Evolutionary conservation across 345 rosid genomes (phyloP).

Genomic region (Mallotus nudiflorus): DNA sequence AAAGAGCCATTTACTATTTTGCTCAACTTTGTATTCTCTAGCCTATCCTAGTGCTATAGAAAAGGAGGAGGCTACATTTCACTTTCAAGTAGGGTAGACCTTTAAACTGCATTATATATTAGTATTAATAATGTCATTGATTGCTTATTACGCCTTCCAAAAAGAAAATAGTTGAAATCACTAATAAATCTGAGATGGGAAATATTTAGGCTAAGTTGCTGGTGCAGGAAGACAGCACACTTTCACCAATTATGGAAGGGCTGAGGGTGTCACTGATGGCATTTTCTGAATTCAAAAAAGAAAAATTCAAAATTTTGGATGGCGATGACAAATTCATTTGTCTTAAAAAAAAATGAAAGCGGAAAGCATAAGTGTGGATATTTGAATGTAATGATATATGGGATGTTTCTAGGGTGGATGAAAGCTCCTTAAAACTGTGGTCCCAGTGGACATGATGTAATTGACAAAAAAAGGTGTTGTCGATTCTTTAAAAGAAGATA

Average conservation of each 20-base stretch:
- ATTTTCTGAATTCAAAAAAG: neutral
- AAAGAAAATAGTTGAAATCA: neutral
- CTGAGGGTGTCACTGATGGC: no score
- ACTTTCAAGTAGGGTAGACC: slow-evolving; percentile 5
- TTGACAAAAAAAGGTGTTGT: neutral
- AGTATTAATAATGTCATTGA: neutral
- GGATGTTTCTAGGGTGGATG: neutral
- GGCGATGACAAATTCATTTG: neutral
- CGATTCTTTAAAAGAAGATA: neutral
- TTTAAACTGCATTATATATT: neutral
- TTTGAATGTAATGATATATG: neutral
- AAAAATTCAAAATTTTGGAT: no score
- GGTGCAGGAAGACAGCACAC: neutral
- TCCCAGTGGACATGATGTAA: neutral
- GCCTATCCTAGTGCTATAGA: no score
- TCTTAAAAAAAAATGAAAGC: neutral
- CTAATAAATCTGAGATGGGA: no score
- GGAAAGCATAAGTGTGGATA: no score
- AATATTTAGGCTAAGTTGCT: neutral
- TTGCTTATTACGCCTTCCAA: neutral
- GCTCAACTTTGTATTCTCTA: no score
- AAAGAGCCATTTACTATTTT: no score
- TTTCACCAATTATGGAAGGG: neutral
- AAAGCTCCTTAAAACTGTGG: neutral
- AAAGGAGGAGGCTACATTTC: neutral